Evolutionary conservation across 345 rosid species (phyloP), one percentile per base, ranked within the genome.

Genomic region (Geranium brycei): DNA sequence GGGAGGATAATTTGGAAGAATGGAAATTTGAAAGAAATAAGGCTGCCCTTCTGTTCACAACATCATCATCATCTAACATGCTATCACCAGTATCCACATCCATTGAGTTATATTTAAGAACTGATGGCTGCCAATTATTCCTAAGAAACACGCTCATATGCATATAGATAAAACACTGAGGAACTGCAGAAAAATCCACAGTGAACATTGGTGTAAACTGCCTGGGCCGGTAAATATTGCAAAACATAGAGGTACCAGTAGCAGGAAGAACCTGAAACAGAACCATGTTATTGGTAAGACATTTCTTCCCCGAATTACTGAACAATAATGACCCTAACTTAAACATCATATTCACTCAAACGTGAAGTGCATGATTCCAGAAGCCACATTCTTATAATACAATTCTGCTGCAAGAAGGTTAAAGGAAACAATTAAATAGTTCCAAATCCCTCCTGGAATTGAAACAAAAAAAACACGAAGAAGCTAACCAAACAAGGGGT

Each of bases 111-210:
- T 77, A 71, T 74, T 77, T 85, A 70, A 68, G 82, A 64, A 65
- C 74, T 62, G 64, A 61, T 19, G 82, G 76, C 66, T 78, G 63
- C 41, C 66, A 63, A 51, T 65, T 73, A 41, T 71, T n/a, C 31
- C 70, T 76, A 66, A 79, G 61, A 66, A 66, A 64, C 63, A 71
- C 62, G 56, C 75, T 58, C 6, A 35, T 32, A 70, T 90, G 90
- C 79, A 93, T 76, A 59, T 60, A 56, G 76, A 75, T 60, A 72
- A 93, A 93, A 77, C 80, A 87, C 18, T 56, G 64, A 57, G 96
- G 95, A 73, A 87, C 55, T 17, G 83, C 90, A 63, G 88, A 57
- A 77, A 86, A 93, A 70, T 88, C 89, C 70, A 81, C 76, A 19
- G 80, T 77, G 76, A 93, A 81, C 69, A 75, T 60, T 0, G 99